Evolutionary conservation across 2,329 filamentous ascomycete species (phyloP).

Genomic region (Neonectria faginata): DNA sequence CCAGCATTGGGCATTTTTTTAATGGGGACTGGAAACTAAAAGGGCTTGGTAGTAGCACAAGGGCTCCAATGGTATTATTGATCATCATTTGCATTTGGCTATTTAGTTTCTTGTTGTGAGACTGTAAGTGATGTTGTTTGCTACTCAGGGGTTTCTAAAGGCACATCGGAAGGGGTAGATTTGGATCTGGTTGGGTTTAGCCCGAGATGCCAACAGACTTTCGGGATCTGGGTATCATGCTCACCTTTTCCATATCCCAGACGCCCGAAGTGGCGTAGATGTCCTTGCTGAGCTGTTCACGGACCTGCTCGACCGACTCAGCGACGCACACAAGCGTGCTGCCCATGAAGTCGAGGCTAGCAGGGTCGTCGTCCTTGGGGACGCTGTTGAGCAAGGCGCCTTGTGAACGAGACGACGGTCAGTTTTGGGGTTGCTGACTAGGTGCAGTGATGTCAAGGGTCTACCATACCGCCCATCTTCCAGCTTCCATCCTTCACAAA

Average conservation of each 20-base stretch:
- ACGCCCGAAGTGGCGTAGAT: slow-evolving; percentile 78
- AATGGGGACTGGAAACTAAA: slow-evolving; percentile 18
- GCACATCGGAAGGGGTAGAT: slow-evolving; percentile 63
- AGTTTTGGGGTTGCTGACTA: not conserved
- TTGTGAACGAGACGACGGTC: slow-evolving; percentile 41
- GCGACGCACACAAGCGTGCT: slow-evolving; percentile 77
- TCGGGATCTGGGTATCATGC: slow-evolving; percentile 19
- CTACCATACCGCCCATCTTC: slow-evolving; percentile 73
- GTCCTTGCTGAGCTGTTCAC: slow-evolving; percentile 75
- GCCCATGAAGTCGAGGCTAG: slow-evolving; percentile 76
- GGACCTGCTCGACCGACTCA: slow-evolving; percentile 75
- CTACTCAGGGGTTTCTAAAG: slow-evolving; percentile 48
- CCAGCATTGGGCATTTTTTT: slow-evolving; percentile 42
- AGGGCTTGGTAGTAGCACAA: slow-evolving; percentile 18
- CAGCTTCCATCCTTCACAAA: slow-evolving; percentile 65
- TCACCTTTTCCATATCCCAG: slow-evolving; percentile 81
- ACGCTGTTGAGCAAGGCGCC: slow-evolving; percentile 76
- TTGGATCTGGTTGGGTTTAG: slow-evolving; percentile 53
- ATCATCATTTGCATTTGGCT: slow-evolving; percentile 2
- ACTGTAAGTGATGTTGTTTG: not conserved
- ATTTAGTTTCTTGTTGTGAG: not conserved
- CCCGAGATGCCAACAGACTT: not conserved
- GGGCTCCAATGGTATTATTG: slow-evolving; percentile 13
- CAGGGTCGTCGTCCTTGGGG: slow-evolving; percentile 69
- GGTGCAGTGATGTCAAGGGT: not conserved